Evolutionary conservation across 2,329 filamentous ascomycete genomes (phyloP).

Genomic region (Hymenoscyphus albidus): DNA sequence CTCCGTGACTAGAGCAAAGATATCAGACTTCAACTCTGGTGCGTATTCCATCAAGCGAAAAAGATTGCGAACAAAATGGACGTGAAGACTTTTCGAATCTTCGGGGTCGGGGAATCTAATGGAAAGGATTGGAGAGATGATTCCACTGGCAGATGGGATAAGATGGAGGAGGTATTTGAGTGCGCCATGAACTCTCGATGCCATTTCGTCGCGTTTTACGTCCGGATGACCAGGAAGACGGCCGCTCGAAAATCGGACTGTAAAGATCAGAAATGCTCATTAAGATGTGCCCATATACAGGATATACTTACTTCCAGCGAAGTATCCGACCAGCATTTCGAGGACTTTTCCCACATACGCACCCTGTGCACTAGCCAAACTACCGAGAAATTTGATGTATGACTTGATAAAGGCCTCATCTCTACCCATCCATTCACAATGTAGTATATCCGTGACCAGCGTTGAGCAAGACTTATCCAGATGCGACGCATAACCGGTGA

Average conservation of each 20-base stretch:
- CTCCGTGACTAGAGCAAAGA: conserved; percentile 79
- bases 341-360: conserved; percentile 72
- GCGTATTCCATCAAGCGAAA: conserved; percentile 73
- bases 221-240: conserved; percentile 45
- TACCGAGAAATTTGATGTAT: conserved; percentile 65
- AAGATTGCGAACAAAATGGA: conserved; percentile 84
- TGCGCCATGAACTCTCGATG: conserved; percentile 70
- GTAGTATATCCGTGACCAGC: conserved; percentile 55
- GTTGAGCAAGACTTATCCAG: conserved; percentile 56
- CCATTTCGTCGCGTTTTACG: conserved; percentile 60
- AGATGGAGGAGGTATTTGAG: conserved; percentile 74
- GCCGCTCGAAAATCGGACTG: conserved; percentile 38
- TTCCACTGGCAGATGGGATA: conserved; percentile 72
- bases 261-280: conserved; percentile 29
- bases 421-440: conserved; percentile 61
- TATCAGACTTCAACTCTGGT: conserved; percentile 71
- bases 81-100: conserved; percentile 73
- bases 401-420: conserved; percentile 62
- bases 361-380: conserved; percentile 77
- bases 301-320: conserved; percentile 50
- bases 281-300: conserved; percentile 31
- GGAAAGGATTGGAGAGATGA: conserved; percentile 63
- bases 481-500: conserved; percentile 58
- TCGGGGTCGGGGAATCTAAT: conserved; percentile 72
- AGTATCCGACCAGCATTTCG: conserved; percentile 75